These are phyloP conservation scores for Ophiobolus disseminans DNA, from an alignment of 2,329 filamentous ascomycete species.

Conservation along the genomic window DNA sequence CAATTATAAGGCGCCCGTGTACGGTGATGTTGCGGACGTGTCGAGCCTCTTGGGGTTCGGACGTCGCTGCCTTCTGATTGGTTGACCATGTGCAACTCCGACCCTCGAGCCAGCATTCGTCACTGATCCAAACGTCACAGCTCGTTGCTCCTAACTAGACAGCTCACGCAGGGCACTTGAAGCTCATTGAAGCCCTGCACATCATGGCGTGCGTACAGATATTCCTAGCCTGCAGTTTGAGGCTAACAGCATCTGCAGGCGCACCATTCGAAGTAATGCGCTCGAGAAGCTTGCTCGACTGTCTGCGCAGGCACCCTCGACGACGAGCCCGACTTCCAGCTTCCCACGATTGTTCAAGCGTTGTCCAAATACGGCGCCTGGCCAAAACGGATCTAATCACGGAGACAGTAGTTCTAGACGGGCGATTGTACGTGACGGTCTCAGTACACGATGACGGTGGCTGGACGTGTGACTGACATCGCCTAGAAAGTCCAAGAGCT, in stretches of 20 bases:
- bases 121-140: slow-evolving; percentile 2
- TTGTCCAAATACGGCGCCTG: slow-evolving; percentile 31
- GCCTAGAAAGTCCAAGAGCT: slow-evolving; percentile 82
- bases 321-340: slow-evolving; percentile 41
- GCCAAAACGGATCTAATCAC: slow-evolving; percentile 18
- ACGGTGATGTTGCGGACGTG: too few species aligned
- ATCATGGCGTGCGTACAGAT: slow-evolving; percentile 14
- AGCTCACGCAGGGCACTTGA: background rate
- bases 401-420: slow-evolving; percentile 16
- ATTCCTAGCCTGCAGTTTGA: background rate
- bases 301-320: slow-evolving; percentile 49
- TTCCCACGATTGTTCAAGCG: slow-evolving; percentile 53
- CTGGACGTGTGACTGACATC: background rate
- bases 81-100: background rate
- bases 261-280: slow-evolving; percentile 55
- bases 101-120: too few species aligned
- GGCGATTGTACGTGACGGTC: slow-evolving; percentile 46
- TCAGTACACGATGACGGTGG: background rate
- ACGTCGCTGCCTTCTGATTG: too few species aligned
- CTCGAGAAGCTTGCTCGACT: slow-evolving; percentile 59
- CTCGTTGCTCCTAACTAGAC: slow-evolving; percentile 7
- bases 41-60: too few species aligned
- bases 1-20: too few species aligned
- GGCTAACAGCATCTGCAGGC: slow-evolving; percentile 23
- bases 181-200: background rate